Evolutionary conservation across 2,329 filamentous ascomycete genomes (phyloP).

Genomic region (Epichloe sylvatica): DNA sequence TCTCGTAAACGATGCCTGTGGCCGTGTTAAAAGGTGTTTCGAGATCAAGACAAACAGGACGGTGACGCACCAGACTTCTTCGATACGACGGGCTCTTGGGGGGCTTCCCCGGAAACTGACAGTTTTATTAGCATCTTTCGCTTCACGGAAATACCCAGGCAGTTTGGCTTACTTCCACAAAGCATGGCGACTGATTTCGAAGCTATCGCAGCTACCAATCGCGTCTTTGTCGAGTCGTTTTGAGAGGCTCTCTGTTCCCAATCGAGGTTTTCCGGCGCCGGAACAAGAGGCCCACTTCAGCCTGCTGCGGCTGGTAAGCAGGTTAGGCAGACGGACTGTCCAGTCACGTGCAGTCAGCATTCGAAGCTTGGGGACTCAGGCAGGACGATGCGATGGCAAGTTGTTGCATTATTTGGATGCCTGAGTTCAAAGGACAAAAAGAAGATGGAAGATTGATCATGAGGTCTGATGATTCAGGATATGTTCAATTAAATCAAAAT

Average conservation of each 20-base stretch:
- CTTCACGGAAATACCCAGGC: no score
- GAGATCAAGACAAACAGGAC: background rate
- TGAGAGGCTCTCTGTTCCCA: constrained; percentile 3
- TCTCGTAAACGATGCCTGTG: constrained; percentile 80
- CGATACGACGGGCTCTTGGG: constrained; percentile 87
- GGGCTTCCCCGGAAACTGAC: constrained; percentile 86
- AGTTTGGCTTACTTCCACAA: constrained; percentile 29
- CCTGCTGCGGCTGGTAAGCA: background rate
- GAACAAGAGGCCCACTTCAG: constrained; percentile 1
- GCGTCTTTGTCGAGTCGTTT: constrained; percentile 7
- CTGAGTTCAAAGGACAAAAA: background rate
- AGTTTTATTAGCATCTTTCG: background rate
- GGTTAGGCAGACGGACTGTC: background rate
- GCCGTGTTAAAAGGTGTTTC: background rate
- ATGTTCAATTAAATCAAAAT: no score
- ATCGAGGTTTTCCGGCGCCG: constrained; percentile 12
- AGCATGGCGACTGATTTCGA: constrained; percentile 26
- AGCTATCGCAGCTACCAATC: constrained; percentile 11
- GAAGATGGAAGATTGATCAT: no score
- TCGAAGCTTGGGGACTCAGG: background rate
- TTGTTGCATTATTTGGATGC: background rate
- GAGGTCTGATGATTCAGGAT: no score
- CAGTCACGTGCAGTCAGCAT: constrained; percentile 1
- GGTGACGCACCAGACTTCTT: constrained; percentile 67
- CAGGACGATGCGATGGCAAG: no score